Base-by-base conservation (phyloP, 805 yeast genomes). In the Maudiozyma serrabonitensis region DNA sequence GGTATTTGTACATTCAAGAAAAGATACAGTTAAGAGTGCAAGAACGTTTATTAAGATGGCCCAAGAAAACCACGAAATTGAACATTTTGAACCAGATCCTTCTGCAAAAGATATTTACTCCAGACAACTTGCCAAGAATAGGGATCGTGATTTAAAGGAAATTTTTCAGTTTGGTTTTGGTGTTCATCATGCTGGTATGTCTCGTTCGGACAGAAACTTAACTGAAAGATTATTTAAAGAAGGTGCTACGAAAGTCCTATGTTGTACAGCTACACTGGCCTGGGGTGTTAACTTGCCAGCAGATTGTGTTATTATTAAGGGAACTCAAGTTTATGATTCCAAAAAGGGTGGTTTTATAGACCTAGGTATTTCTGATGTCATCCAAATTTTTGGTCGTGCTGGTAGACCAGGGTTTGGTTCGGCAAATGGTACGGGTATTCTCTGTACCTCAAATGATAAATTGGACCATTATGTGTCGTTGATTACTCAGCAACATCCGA, bases 281-380 rank as follows among this genome's bases (percentile, higher is more conserved):
- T 93, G 99, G 99, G 99, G 99, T 77, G 98, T 93, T 18, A 93
- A 93, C 62, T 72, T 93, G 51, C 99, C 99, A 1, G 99, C 99
- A 6, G 97, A 96, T 1, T 96, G 89, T 40, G 99, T 93, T 19
- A 87, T 93, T 54, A 81, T 93, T 32, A 93, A 93, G 60, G 99
- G 99, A 0, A 93, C 99, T 0, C 96, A 91, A 61, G 89, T 93
- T 0, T 93, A 93, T 62, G 95, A 93, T 63, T 76, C 98, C 0
- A 87, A 90, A 63, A 84, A 84, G 47, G 99, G 99, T 75, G 99
- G 99, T 0, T 87, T 82, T 61, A 79, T 84, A 2, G 99, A 93
- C 62, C 71, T 95, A 39, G 98, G 98, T 1, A 91, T 93, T 16
- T 85, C 96, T 0, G 99, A 93, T 69, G 96, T 93, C 39, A 85